A percentile compares a stretch with the other conserved stretches of the same genome.
phyloP scores from a whole-genome alignment of 179 eudicot species.

The Dionaea muscipula region DNA sequence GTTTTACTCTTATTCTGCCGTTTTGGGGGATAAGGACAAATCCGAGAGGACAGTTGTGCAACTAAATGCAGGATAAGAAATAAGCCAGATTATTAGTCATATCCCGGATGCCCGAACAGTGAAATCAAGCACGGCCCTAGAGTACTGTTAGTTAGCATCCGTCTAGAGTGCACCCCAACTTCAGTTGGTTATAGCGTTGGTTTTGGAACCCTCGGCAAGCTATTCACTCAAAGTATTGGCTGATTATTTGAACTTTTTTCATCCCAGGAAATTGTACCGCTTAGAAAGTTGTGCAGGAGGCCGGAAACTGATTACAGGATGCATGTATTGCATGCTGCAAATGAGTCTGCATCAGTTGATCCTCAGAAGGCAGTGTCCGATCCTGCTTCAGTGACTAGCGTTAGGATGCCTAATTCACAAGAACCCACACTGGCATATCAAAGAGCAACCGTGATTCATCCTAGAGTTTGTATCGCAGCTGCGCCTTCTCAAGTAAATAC shows the following conservation, averaged over 20 bases:
- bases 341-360: slow-evolving; percentile 31
- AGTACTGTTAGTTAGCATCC: no score
- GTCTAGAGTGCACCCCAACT: no score
- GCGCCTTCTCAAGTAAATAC: slow-evolving; percentile 3
- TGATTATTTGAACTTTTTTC: not conserved
- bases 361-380: slow-evolving; percentile 31
- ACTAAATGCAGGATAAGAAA: no score
- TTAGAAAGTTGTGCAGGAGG: slow-evolving; percentile 71
- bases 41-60: no score
- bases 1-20: no score
- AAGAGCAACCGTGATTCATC: slow-evolving; percentile 5
- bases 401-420: slow-evolving; percentile 22
- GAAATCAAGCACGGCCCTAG: no score
- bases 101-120: no score
- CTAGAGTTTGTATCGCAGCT: slow-evolving; percentile 2
- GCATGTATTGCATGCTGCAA: slow-evolving; percentile 52
- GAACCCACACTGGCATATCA: slow-evolving; percentile 18
- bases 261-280: slow-evolving; percentile 69
- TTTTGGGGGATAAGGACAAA: no score
- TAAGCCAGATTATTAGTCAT: no score
- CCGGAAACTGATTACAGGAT: slow-evolving; percentile 86
- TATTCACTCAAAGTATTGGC: not conserved
- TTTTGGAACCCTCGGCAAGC: no score
- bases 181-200: no score
- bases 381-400: slow-evolving; percentile 19